Base-by-base conservation (phyloP, 768 basidiomycete genomes). In the Dentipellis sp. region DNA sequence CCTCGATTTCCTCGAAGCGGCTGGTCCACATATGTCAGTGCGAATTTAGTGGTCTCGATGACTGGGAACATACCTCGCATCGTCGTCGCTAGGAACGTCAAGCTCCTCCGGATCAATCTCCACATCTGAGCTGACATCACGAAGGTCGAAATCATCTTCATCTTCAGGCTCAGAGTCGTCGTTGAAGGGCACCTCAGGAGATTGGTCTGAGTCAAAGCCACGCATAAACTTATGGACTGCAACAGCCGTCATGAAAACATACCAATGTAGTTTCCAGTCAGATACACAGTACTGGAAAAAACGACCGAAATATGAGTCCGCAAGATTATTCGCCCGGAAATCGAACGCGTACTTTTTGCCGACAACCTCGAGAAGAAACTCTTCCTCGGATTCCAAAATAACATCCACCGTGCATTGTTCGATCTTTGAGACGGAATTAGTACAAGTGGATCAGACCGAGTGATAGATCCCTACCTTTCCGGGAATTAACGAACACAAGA, bases 221-320 rank as follows among this genome's bases (percentile, higher is more conserved):
- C 46, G 50, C 50, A 59, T 19, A 19, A 53, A 29, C 22, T 23
- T 50, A 22, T 50, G 19, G 21, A 50, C 7, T 3, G 23, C 19
- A 35, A 14, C 12, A 10, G 23, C 10, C 48, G 19, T 50, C 48
- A 36, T 36, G 16, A 12, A 39, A 38, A 65, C 75, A 47, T 69
- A 87, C 88, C 81, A 67, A 94, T 80, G 69, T 91, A 93, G 71
- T 93, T 91, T 54, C 92, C 91, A 59, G 84, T 83, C 58, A 94
- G 71, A 71, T 91, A 82, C 50, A 93, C 76, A 50, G 84, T 72
- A 68, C 86, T 90, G 55, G 3, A 50, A 35, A 57, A 19, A 42
- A 4, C 34, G 14, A 17, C 17, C 45, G 35, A 29, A 29, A 3
- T 29, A 29, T 29, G 29, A 29, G 29, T 6, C 29, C 29, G 47